These are phyloP conservation scores for Neurospora crassa DNA, from an alignment of 2,329 filamentous ascomycete species.

Conservation along the genomic window DNA sequence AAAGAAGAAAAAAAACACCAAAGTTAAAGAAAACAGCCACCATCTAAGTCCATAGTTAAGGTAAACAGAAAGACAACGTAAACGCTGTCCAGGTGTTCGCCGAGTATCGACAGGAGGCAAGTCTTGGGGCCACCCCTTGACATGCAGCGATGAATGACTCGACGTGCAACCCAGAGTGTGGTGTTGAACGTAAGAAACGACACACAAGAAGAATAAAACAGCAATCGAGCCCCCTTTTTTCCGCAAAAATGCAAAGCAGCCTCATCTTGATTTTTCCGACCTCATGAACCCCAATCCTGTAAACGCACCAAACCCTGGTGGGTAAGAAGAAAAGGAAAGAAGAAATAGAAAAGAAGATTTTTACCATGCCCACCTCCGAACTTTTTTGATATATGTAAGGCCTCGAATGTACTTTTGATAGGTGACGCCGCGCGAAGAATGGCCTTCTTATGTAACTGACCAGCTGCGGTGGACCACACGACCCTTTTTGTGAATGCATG, in stretches of 20 bases:
- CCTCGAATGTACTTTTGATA: background rate
- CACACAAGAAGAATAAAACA: slow-evolving; percentile 9
- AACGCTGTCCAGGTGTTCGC: background rate
- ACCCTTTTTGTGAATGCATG: background rate
- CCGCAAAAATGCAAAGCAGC: slow-evolving; percentile 5
- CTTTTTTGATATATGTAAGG: slow-evolving; percentile 11
- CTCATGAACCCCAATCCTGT: slow-evolving; percentile 6
- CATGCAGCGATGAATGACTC: background rate
- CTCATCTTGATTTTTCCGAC: slow-evolving; percentile 14
- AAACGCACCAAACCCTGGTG: slow-evolving; percentile 2
- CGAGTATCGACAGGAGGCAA: background rate
- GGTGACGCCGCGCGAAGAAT: background rate
- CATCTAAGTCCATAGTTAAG: background rate
- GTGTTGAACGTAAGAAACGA: slow-evolving; percentile 4
- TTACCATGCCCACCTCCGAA: slow-evolving; percentile 13
- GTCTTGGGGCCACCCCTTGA: background rate
- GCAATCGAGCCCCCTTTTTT: slow-evolving; percentile 12
- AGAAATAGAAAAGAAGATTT: slow-evolving; percentile 12
- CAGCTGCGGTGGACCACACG: background rate
- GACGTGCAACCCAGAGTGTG: background rate
- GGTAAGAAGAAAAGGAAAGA: background rate
- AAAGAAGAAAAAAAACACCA: background rate
- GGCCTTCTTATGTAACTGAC: background rate
- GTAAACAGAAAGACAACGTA: background rate
- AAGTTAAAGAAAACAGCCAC: background rate